phyloP scores from a whole-genome alignment of 768 basidiomycete genomes.

The Suillus ampliporus region DNA sequence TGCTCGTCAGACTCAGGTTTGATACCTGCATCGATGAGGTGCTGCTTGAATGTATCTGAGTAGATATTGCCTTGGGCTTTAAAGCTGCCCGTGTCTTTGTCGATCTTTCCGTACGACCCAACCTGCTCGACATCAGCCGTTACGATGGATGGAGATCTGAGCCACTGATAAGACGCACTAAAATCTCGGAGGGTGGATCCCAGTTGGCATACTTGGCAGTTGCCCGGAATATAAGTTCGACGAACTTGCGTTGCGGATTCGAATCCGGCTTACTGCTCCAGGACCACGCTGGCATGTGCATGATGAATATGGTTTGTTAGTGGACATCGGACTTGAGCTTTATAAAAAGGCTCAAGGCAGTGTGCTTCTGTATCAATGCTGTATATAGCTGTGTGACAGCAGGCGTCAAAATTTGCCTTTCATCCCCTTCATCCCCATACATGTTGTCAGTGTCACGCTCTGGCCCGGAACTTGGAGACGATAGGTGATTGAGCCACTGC shows the following conservation, averaged over 20 bases:
- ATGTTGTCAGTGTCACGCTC: too few species aligned
- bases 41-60: not conserved
- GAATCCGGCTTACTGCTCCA: too few species aligned
- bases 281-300: too few species aligned
- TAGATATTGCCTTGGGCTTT: slow-evolving; percentile 24
- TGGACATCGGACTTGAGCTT: too few species aligned
- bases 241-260: slow-evolving; percentile 27
- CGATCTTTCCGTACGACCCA: slow-evolving; percentile 33
- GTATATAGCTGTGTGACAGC: not conserved
- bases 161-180: not conserved
- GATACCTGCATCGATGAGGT: not conserved
- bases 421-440: too few species aligned
- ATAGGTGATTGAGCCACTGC: too few species aligned
- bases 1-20: not conserved
- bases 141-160: not conserved
- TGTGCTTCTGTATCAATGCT: too few species aligned
- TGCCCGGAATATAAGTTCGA: slow-evolving; percentile 24
- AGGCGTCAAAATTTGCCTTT: too few species aligned
- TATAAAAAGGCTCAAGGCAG: too few species aligned
- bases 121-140: too few species aligned
- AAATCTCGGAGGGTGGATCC: slow-evolving; percentile 29
- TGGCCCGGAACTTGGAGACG: too few species aligned
- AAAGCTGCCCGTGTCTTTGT: slow-evolving; percentile 27
- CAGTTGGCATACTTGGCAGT: slow-evolving; percentile 34
- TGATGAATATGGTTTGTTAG: too few species aligned